Conservation (phyloP, 768 basidiomycete genomes). For the Boletus rufocinnamomeus region DNA sequence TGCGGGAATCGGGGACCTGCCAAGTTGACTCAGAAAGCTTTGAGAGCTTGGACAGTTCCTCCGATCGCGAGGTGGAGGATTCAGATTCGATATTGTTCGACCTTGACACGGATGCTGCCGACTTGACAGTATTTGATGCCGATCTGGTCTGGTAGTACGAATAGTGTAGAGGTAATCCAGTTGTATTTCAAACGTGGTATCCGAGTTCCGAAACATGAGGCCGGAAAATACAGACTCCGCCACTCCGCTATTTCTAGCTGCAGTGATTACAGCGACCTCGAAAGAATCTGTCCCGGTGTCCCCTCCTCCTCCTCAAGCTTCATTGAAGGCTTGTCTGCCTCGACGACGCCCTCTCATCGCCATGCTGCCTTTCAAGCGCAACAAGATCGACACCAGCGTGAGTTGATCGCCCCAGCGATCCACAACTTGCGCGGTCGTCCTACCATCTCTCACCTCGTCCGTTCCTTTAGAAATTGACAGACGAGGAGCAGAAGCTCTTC, state of each 20-base stretch:
- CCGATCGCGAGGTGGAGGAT: constrained; percentile 11
- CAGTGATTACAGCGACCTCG: constrained; percentile 21
- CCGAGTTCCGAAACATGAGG: constrained; percentile 38
- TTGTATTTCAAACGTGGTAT: constrained; percentile 23
- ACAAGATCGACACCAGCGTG: constrained; percentile 95
- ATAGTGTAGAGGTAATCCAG: constrained; percentile 8
- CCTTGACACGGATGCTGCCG: constrained; percentile 9
- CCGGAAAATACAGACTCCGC: constrained; percentile 25
- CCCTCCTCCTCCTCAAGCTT: background rate
- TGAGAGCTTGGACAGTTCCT: constrained; percentile 9
- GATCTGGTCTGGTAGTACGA: background rate
- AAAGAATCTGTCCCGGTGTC: constrained; percentile 13
- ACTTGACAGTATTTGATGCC: background rate
- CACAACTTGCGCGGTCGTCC: background rate
- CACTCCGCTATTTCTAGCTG: constrained; percentile 28
- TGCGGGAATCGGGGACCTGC: constrained; percentile 3
- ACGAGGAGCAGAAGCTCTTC: constrained; percentile 94
- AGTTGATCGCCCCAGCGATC: constrained; percentile 32
- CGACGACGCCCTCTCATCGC: constrained; percentile 21
- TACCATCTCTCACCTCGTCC: constrained; percentile 19
- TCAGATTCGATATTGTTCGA: constrained; percentile 24
- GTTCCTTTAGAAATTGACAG: constrained; percentile 64
- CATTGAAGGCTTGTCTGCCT: constrained; percentile 24
- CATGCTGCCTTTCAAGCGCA: constrained; percentile 80
- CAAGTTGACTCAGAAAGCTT: constrained; percentile 13